Percentiles rank a stretch among this genome's conserved stretches.
phyloP scores from a whole-genome alignment of 2,329 filamentous ascomycete genomes.

The Colletotrichum tropicale region DNA sequence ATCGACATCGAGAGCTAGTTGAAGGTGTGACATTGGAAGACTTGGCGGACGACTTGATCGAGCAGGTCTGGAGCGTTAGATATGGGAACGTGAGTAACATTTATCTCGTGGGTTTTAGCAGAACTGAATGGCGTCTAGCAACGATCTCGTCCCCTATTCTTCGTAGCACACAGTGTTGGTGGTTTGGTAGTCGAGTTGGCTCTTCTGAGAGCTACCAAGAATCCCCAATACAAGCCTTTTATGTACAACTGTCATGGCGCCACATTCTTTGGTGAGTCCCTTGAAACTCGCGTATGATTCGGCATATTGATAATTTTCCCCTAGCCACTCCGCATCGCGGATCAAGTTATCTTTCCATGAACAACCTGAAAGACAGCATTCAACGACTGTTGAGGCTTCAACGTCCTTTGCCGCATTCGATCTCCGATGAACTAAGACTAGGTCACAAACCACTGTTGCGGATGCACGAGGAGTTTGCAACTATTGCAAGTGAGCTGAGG shows the following conservation, averaged over 20 bases:
- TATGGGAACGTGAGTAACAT: slow-evolving; percentile 21
- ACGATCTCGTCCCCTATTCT: slow-evolving; percentile 57
- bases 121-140: slow-evolving; percentile 11
- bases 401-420: slow-evolving; percentile 50
- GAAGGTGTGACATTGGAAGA: slow-evolving; percentile 47
- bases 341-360: slow-evolving; percentile 66
- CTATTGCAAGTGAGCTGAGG: slow-evolving; percentile 60
- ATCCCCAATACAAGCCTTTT: slow-evolving; percentile 44
- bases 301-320: background rate
- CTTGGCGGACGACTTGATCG: slow-evolving; percentile 52
- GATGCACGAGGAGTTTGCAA: slow-evolving; percentile 59
- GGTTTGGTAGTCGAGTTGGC: slow-evolving; percentile 65
- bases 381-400: slow-evolving; percentile 56
- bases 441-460: slow-evolving; percentile 52
- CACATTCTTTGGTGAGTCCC: slow-evolving; percentile 59
- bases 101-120: too few relatives aligned
- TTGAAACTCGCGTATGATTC: rapidly evolving
- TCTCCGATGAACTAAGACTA: slow-evolving; percentile 56
- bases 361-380: slow-evolving; percentile 59
- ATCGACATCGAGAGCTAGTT: slow-evolving; percentile 48
- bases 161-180: slow-evolving; percentile 66
- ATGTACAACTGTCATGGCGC: slow-evolving; percentile 64
- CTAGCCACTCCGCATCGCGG: slow-evolving; percentile 65
- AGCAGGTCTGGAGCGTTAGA: slow-evolving; percentile 43
- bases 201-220: slow-evolving; percentile 50